Percentiles rank a stretch among this genome's conserved stretches.
Evolutionary conservation across 1,284 basidiomycete genomes (phyloP).

Genomic region (Heimioporus punctisporus): DNA sequence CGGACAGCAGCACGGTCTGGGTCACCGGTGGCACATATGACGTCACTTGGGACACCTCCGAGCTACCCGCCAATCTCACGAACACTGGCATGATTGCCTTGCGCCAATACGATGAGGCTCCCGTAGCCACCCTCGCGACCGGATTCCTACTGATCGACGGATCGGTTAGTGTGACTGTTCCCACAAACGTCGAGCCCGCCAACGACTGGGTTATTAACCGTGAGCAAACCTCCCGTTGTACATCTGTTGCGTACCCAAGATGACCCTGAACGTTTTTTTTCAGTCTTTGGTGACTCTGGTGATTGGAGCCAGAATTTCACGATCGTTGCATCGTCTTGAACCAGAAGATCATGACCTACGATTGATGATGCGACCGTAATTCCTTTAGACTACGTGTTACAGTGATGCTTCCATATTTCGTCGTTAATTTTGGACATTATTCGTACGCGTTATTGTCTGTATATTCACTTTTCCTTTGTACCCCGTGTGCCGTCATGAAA

Average conservation of each 20-base stretch:
- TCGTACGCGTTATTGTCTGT: too few relatives aligned
- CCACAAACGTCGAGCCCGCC: constrained; percentile 32
- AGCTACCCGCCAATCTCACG: constrained; percentile 45
- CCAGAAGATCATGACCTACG: constrained; percentile 16
- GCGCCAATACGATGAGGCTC: constrained; percentile 27
- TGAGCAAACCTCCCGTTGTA: too few relatives aligned
- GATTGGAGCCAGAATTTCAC: constrained; percentile 43
- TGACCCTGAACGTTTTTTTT: too few relatives aligned
- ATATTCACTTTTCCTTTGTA: too few relatives aligned
- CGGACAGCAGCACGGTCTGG: constrained; percentile 42
- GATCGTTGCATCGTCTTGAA: constrained; percentile 34
- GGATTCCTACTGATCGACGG: constrained; percentile 45
- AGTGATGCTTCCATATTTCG: too few relatives aligned
- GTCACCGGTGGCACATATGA: constrained; percentile 39
- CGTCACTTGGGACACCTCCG: constrained; percentile 50
- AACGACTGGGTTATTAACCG: constrained; percentile 42
- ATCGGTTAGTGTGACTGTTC: constrained; percentile 38
- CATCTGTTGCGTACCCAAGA: too few relatives aligned
- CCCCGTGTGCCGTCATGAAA: too few relatives aligned
- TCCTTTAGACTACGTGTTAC: too few relatives aligned
- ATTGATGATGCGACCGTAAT: too few relatives aligned
- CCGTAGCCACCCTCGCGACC: constrained; percentile 30
- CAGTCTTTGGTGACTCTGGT: constrained; percentile 56
- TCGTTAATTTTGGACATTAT: too few relatives aligned
- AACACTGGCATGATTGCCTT: constrained; percentile 45